phyloP scores from a whole-genome alignment of 192 early-diverging fungal species.

The Chytriomyces sp. region DNA sequence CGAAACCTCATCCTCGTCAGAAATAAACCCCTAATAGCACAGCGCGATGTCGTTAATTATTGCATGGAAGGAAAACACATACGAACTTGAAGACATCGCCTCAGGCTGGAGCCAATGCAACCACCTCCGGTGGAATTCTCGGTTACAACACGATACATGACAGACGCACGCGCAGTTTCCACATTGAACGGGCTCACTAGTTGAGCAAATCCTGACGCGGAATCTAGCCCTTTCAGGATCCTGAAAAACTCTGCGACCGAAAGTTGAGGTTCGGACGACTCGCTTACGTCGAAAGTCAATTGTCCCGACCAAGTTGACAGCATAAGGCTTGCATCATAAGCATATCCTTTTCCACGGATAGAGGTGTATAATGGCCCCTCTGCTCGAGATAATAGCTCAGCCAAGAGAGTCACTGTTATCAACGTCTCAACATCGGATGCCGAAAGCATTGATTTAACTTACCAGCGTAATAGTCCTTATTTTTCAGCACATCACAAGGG shows the following conservation, averaged over 20 bases:
- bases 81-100: conserved; percentile 44
- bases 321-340: conserved; percentile 68
- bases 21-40: conserved; percentile 51
- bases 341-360: conserved; percentile 71
- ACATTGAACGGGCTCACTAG: conserved; percentile 45
- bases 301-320: conserved; percentile 61
- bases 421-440: neutral
- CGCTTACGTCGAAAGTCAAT: conserved; percentile 50
- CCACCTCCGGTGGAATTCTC: conserved; percentile 42
- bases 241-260: conserved; percentile 50
- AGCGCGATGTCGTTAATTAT: neutral
- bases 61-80: conserved; percentile 20
- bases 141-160: conserved; percentile 43
- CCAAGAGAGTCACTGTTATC: conserved; percentile 57
- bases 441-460: neutral
- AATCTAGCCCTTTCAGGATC: conserved; percentile 44
- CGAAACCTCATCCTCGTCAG: conserved; percentile 53
- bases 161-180: conserved; percentile 55
- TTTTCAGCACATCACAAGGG: conserved; percentile 54
- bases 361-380: conserved; percentile 80
- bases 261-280: conserved; percentile 50
- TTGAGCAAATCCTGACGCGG: conserved; percentile 47
- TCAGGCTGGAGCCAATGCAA: conserved; percentile 36
- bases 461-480: conserved; percentile 53
- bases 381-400: conserved; percentile 67